Evolutionary conservation across 768 basidiomycete species (phyloP), one percentile per base, ranked within the genome.

Genomic region (Porpolomopsis calyptriformis): DNA sequence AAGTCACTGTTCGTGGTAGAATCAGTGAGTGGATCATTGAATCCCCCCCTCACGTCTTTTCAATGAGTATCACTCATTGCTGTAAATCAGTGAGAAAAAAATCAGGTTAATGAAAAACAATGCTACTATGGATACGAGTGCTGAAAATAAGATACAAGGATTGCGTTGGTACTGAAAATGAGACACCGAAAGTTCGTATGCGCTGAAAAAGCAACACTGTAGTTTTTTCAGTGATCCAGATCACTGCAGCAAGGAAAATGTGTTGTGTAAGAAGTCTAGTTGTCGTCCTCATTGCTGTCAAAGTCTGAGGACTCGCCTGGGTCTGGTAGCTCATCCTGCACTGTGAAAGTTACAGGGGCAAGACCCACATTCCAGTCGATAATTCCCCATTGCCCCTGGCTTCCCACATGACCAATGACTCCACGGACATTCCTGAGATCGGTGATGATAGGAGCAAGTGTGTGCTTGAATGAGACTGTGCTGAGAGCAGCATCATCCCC

Each of bases 401-500:
- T 49, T 25, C 46, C 4, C 6, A 52, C 24, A 1, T 45, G 48
- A 11, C 55, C 52, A 2, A 55, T 33, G 12, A 51, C 52, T 4
- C 49, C 51, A 6, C 19, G 45, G 22, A 57, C 33, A 12, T 38
- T 34, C 12, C 40, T 27, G 14, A 54, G 18, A 27, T 57, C 54
- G 1, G 48, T 42, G 3, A 53, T 49, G 14, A 57, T 37, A 16
- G 25, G 38, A 10, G 25, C 8, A 1, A 8, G 11, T 11, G 35
- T 29, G 7, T 48, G 41, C 8, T 46, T 39, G 40, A 47, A 50
- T 4, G 20, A 18, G 2, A 47, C 36, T 14, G 47, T 23, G 12
- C 46, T 19, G 11, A 39, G 10, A 3, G 49, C 25, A 7, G 55
- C 55, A 36, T 56, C 55, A 10, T 40, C 45, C 3, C 50, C 51